Evolutionary conservation across 2,329 filamentous ascomycete species (phyloP).

Genomic region (Arthrinium phaeospermum): DNA sequence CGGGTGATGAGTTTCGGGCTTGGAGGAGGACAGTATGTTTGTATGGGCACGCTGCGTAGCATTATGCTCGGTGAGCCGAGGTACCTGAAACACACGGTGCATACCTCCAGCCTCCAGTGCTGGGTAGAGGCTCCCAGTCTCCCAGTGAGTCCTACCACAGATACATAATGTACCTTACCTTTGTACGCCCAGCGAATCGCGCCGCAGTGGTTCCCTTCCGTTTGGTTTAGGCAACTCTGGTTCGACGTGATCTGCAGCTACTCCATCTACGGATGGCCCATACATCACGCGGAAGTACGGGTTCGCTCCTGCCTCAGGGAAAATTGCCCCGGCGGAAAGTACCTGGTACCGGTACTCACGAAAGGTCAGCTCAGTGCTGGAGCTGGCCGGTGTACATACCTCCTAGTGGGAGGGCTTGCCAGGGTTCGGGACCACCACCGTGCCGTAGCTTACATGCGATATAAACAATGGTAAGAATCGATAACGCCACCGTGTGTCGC

Average conservation of each 20-base stretch:
- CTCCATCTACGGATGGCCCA: not conserved
- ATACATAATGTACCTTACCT: not conserved
- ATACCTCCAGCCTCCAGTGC: not conserved
- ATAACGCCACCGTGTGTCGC: slow-evolving; percentile 14
- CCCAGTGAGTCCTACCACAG: not conserved
- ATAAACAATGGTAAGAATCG: not conserved
- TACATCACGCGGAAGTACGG: not conserved
- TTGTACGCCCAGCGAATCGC: not conserved
- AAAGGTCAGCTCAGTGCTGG: not conserved
- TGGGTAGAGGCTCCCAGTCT: not conserved
- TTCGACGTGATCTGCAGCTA: slow-evolving; percentile 3
- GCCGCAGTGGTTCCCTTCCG: not conserved
- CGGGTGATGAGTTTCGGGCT: not conserved
- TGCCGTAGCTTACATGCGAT: not conserved
- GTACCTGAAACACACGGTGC: slow-evolving; percentile 13
- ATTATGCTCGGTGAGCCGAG: slow-evolving; percentile 7
- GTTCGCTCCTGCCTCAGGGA: not conserved
- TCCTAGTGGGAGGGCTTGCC: not conserved
- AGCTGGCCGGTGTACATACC: not conserved
- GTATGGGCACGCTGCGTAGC: not conserved
- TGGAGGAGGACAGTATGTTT: not conserved
- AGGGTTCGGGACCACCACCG: slow-evolving; percentile 12
- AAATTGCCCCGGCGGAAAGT: not conserved
- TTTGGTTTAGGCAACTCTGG: not conserved
- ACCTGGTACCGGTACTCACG: not conserved